A percentile compares a stretch with the other conserved stretches of the same genome.
Conservation (phyloP, 78 protist species). For the Dictyostelium intermedium region DNA sequence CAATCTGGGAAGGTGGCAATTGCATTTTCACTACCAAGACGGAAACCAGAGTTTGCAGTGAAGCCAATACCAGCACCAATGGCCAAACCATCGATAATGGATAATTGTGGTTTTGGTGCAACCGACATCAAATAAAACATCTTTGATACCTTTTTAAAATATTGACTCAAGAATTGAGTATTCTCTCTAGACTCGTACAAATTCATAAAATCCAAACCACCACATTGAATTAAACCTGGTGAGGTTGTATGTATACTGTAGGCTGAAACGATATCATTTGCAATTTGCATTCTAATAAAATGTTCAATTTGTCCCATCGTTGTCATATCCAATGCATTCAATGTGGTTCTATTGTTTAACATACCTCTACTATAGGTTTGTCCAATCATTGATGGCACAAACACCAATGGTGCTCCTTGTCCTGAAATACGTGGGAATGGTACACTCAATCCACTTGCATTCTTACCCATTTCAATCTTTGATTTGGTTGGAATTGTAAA, state of each 20-base stretch:
- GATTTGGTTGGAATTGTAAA: background rate
- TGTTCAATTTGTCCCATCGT: slow-evolving; percentile 10
- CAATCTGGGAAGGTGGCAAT: slow-evolving; percentile 43
- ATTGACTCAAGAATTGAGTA: background rate
- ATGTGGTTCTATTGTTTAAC: slow-evolving; percentile 15
- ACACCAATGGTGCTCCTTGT: slow-evolving; percentile 42
- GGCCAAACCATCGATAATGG: slow-evolving; percentile 52
- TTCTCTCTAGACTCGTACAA: slow-evolving; percentile 13
- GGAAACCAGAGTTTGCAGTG: slow-evolving; percentile 48
- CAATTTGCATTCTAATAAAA: slow-evolving; percentile 5
- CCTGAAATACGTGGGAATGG: slow-evolving; percentile 71
- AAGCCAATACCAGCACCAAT: slow-evolving; percentile 61
- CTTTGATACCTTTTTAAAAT: slow-evolving; percentile 38
- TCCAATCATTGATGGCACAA: slow-evolving; percentile 28
- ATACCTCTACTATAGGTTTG: slow-evolving; percentile 39
- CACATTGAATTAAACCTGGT: slow-evolving; percentile 47
- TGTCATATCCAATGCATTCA: slow-evolving; percentile 17
- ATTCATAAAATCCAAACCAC: slow-evolving; percentile 41
- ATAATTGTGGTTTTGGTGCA: slow-evolving; percentile 56
- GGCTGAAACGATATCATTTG: background rate
- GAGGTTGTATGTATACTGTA: slow-evolving; percentile 46
- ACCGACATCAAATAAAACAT: slow-evolving; percentile 27
- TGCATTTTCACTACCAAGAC: slow-evolving; percentile 57
- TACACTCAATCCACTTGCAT: slow-evolving; percentile 1
- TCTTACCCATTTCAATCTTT: slow-evolving; percentile 11